Evolutionary conservation across 345 rosid species (phyloP).

Genomic region (Kandelia obovata): DNA sequence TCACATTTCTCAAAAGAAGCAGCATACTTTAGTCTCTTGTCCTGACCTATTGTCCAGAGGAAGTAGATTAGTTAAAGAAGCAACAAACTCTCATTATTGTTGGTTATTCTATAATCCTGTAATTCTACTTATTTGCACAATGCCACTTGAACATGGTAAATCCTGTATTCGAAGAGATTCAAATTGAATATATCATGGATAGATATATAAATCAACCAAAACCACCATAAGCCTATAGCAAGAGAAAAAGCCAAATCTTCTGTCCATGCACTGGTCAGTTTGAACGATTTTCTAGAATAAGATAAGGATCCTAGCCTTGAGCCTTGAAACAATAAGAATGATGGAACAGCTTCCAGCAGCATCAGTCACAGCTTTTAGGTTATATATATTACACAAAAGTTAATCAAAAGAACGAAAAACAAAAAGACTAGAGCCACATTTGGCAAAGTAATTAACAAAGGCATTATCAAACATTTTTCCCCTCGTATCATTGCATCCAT

Average conservation of each 20-base stretch:
- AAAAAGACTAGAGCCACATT: not conserved
- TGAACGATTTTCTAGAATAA: too few relatives aligned
- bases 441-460: not conserved
- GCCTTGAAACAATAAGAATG: slow-evolving; percentile 76
- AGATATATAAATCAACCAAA: too few relatives aligned
- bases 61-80: slow-evolving; percentile 14
- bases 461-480: slow-evolving; percentile 2
- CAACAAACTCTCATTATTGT: not conserved
- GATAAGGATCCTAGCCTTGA: slow-evolving; percentile 42
- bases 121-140: slow-evolving; percentile 74
- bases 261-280: not conserved
- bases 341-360: slow-evolving; percentile 85
- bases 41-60: slow-evolving; percentile 78
- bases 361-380: slow-evolving; percentile 83
- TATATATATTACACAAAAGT: slow-evolving; percentile 37
- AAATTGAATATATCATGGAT: slow-evolving; percentile 7
- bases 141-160: slow-evolving; percentile 81
- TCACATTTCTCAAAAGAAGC: slow-evolving; percentile 79
- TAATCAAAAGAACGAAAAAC: slow-evolving; percentile 1
- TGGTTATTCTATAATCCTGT: not conserved
- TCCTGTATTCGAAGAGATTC: slow-evolving; percentile 44
- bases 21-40: slow-evolving; percentile 79
- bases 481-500: slow-evolving; percentile 52
- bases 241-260: too few relatives aligned
- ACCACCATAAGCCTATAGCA: too few relatives aligned